Percentiles rank a stretch among this genome's conserved stretches.
Conservation (phyloP, 305 asterid genomes). For the Rubia peregrina region DNA sequence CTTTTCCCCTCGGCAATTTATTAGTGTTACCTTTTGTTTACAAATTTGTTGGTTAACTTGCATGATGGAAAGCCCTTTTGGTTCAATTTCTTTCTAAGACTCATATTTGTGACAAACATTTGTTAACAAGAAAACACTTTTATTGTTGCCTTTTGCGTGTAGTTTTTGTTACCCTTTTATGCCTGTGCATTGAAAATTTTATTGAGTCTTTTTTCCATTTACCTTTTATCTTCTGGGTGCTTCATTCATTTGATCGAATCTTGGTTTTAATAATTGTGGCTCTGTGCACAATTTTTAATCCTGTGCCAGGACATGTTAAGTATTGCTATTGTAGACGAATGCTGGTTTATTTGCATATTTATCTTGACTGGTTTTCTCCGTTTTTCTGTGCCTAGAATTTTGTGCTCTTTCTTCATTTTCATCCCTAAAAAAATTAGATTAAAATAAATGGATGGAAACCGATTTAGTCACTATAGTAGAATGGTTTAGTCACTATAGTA, state of each 20-base stretch:
- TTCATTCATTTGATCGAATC: neutral
- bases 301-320: neutral
- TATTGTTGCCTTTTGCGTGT: neutral
- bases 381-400: neutral
- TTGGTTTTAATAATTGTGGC: neutral
- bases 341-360: slow-evolving; percentile 1
- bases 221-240: slow-evolving; percentile 2
- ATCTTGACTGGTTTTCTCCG: neutral
- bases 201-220: neutral
- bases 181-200: neutral
- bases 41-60: neutral
- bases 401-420: slow-evolving; percentile 5
- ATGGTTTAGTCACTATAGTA: too few relatives aligned
- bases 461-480: neutral
- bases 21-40: neutral
- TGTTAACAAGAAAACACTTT: neutral
- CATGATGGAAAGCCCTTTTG: neutral
- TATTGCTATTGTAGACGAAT: neutral
- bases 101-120: slow-evolving; percentile 1
- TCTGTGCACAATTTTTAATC: neutral
- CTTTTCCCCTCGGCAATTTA: neutral
- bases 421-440: neutral
- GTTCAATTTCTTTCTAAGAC: neutral
- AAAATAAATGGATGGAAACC: neutral
- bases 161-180: neutral